These are phyloP conservation scores for Fraxinus nigra DNA, from an alignment of 305 asterid species.

Conservation along the genomic window DNA sequence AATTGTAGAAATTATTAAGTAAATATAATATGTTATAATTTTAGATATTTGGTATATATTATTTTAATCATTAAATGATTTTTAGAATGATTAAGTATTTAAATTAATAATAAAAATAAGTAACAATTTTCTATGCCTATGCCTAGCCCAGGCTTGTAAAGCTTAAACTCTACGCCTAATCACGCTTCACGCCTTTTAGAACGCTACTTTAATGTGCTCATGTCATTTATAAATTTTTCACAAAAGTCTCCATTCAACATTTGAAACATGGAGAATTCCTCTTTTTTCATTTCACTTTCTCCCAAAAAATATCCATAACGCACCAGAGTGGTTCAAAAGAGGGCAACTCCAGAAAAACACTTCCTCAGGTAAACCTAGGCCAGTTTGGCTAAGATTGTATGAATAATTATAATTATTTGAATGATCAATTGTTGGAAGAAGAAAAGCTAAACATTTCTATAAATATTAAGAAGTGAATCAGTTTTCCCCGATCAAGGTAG, in stretches of 20 bases:
- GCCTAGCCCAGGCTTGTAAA: too few relatives aligned
- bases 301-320: background rate
- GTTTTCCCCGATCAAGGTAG: background rate
- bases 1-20: too few relatives aligned
- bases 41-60: too few relatives aligned
- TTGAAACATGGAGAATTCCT: background rate
- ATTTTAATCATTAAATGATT: too few relatives aligned
- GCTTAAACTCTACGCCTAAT: too few relatives aligned
- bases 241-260: background rate
- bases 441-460: background rate
- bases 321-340: background rate
- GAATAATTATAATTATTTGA: background rate
- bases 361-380: background rate
- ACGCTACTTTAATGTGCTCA: background rate
- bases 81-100: too few relatives aligned
- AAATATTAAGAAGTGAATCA: background rate
- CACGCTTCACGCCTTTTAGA: too few relatives aligned
- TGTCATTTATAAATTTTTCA: slow-evolving; percentile 2
- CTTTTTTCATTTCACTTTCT: background rate
- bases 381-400: background rate
- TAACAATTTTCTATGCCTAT: too few relatives aligned
- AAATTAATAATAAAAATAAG: too few relatives aligned
- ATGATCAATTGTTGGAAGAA: background rate
- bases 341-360: background rate
- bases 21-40: too few relatives aligned